A percentile compares a stretch with the other conserved stretches of the same genome.
phyloP scores from a whole-genome alignment of 495 filamentous ascomycete species.

The Podospora pseudoanserina region DNA sequence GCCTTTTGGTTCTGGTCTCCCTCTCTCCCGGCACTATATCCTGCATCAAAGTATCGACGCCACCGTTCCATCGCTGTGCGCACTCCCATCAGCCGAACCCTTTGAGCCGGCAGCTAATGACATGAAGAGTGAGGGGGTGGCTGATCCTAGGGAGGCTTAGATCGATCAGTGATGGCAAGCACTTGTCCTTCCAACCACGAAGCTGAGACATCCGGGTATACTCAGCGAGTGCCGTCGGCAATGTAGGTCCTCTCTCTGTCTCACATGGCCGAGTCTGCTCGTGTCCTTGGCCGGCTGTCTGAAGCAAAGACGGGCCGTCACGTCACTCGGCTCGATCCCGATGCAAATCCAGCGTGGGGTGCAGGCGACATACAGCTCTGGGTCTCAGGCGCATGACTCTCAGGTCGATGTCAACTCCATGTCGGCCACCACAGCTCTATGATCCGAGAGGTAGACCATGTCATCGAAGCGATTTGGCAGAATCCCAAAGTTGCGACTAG shows the following conservation, averaged over 20 bases:
- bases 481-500: conserved; percentile 50
- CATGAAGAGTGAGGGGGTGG: neutral
- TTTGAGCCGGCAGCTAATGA: neutral
- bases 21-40: conserved; percentile 6
- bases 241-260: neutral
- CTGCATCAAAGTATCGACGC: conserved; percentile 8
- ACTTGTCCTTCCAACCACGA: conserved; percentile 1
- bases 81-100: neutral
- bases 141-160: neutral
- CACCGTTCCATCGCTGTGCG: conserved; percentile 1
- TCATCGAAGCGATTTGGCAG: conserved; percentile 63
- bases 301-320: neutral
- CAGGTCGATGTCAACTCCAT: conserved; percentile 23
- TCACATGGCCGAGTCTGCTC: neutral
- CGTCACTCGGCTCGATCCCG: neutral
- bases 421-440: conserved; percentile 70
- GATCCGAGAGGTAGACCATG: conserved; percentile 68
- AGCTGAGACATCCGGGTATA: neutral
- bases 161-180: conserved; percentile 4
- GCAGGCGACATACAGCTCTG: neutral
- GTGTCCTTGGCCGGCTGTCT: conserved; percentile 1
- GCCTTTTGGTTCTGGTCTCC: conserved; percentile 6
- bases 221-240: neutral
- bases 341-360: conserved; percentile 4
- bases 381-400: neutral